These are phyloP conservation scores for Fremontodendron californicum DNA, from an alignment of 345 rosid genomes.

Conservation along the genomic window DNA sequence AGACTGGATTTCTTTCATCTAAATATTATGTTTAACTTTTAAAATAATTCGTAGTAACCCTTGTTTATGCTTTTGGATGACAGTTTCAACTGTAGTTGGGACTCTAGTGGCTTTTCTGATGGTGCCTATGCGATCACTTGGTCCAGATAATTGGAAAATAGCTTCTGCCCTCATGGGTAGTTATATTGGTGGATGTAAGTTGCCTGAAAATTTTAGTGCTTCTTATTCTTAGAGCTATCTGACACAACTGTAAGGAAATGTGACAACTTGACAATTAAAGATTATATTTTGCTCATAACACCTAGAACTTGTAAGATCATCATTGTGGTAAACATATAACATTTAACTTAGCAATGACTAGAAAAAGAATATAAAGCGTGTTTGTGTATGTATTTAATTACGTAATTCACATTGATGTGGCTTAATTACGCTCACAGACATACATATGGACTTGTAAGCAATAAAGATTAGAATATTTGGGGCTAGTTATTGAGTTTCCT, in stretches of 20 bases:
- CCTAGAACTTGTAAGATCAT: neutral
- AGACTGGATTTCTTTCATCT: neutral
- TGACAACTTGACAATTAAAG: neutral
- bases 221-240: conserved; percentile 20
- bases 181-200: conserved; percentile 78
- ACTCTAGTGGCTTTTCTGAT: conserved; percentile 61
- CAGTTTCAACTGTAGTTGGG: conserved; percentile 71
- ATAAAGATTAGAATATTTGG: neutral
- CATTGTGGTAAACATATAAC: neutral
- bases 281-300: neutral
- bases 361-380: neutral
- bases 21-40: neutral
- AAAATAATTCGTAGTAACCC: neutral
- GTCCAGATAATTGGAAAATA: conserved; percentile 85
- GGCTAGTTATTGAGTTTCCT: neutral
- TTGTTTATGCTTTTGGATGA: conserved; percentile 20
- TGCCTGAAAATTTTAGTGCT: neutral
- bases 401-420: neutral
- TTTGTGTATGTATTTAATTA: neutral
- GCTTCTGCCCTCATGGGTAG: conserved; percentile 95
- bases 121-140: conserved; percentile 90
- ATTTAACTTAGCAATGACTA: neutral
- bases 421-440: neutral
- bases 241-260: conserved; percentile 2
- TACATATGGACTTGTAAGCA: neutral